These are phyloP conservation scores for Trichoderma endophyticum DNA, from an alignment of 2,329 filamentous ascomycete genomes.

Conservation along the genomic window DNA sequence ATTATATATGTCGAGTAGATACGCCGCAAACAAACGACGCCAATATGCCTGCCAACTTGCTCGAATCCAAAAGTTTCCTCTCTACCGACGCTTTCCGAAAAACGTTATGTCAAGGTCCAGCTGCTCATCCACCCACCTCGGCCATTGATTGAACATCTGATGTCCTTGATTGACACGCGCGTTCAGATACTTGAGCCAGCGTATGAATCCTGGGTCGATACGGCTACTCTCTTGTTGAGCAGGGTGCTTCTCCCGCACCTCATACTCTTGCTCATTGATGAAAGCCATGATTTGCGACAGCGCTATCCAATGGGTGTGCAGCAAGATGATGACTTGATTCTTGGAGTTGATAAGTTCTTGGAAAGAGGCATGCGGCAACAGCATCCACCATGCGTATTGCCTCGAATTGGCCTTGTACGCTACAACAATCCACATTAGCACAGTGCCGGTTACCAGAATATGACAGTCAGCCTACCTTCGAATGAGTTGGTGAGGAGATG, in stretches of 20 bases:
- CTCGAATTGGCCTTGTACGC: conserved; percentile 49
- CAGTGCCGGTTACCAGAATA: background rate
- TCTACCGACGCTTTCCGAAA: conserved; percentile 38
- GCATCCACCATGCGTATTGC: conserved; percentile 58
- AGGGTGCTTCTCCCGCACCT: conserved; percentile 31
- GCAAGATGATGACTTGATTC: conserved; percentile 45
- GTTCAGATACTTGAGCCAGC: conserved; percentile 53
- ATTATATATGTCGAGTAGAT: background rate
- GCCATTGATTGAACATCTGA: conserved; percentile 49
- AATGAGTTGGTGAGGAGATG: conserved; percentile 53
- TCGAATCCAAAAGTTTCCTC: background rate
- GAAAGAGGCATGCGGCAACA: conserved; percentile 52
- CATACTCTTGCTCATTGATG: conserved; percentile 43
- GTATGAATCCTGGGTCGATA: conserved; percentile 43
- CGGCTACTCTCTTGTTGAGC: conserved; percentile 21
- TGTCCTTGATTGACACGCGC: conserved; percentile 44
- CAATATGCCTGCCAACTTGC: background rate
- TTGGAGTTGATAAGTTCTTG: conserved; percentile 46
- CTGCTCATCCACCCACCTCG: conserved; percentile 52
- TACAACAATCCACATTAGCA: conserved; percentile 24
- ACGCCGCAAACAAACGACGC: too few species aligned
- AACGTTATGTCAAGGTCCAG: conserved; percentile 43
- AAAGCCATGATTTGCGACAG: conserved; percentile 53
- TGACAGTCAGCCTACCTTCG: conserved; percentile 41
- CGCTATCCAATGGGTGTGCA: conserved; percentile 54